Conservation (phyloP, 768 basidiomycete genomes). For the Rhodotorula kratochvilovae region DNA sequence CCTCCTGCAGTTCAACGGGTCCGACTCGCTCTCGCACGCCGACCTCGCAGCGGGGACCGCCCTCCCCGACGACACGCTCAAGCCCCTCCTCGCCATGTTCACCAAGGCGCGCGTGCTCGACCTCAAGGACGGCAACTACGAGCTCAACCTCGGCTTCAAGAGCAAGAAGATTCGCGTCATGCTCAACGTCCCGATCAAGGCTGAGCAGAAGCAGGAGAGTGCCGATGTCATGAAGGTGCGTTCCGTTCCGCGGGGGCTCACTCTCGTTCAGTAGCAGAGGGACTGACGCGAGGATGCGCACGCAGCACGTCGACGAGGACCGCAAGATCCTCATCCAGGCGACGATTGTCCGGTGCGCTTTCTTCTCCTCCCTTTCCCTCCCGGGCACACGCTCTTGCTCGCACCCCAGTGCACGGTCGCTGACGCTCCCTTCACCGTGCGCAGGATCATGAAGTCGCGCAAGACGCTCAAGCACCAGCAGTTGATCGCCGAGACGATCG, state of each 20-base stretch:
- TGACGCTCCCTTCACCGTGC: neutral
- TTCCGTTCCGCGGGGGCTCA: too few species aligned
- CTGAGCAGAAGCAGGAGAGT: conserved; percentile 86
- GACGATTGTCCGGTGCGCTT: conserved; percentile 40
- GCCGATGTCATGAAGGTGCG: conserved; percentile 77
- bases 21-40: conserved; percentile 71
- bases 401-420: neutral
- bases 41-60: conserved; percentile 75
- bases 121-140: conserved; percentile 88
- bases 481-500: conserved; percentile 82
- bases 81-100: conserved; percentile 59
- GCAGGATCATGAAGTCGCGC: conserved; percentile 87
- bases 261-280: too few species aligned
- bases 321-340: conserved; percentile 87
- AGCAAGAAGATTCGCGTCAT: conserved; percentile 47
- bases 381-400: conserved; percentile 3
- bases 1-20: conserved; percentile 78
- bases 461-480: conserved; percentile 93
- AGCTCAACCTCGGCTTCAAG: conserved; percentile 68
- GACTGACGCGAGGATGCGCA: too few species aligned
- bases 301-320: conserved; percentile 74
- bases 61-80: conserved; percentile 67
- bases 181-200: conserved; percentile 71
- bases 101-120: conserved; percentile 85
- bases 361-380: neutral